Evolutionary conservation across 2,329 filamentous ascomycete species (phyloP).

Genomic region (Penicillium carneum): DNA sequence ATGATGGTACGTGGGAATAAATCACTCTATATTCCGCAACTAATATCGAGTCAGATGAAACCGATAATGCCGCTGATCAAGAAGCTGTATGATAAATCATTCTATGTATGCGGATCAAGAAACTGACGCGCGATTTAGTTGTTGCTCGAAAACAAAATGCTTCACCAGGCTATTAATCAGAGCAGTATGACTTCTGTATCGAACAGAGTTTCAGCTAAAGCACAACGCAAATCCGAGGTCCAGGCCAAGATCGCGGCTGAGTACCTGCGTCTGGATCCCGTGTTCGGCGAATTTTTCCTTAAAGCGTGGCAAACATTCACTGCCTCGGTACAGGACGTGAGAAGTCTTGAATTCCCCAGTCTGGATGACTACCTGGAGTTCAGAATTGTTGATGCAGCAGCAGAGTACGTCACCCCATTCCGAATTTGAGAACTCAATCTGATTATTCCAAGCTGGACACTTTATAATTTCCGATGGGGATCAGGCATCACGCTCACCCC

Average conservation of each 20-base stretch:
- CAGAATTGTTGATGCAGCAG: background rate
- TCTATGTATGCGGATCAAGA: background rate
- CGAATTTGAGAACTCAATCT: background rate
- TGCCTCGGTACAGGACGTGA: background rate
- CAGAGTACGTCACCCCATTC: background rate
- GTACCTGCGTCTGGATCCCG: background rate
- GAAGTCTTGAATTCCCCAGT: background rate
- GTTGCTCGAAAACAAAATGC: background rate
- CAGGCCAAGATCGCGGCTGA: background rate
- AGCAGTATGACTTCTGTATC: background rate
- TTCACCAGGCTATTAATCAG: background rate
- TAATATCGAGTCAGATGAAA: background rate
- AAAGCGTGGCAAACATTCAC: background rate
- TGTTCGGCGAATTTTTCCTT: background rate
- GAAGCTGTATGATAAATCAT: background rate
- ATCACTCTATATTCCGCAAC: background rate
- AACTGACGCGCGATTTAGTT: background rate
- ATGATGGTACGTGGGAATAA: background rate
- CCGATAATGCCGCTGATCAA: constrained; percentile 1
- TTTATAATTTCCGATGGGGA: constrained; percentile 3
- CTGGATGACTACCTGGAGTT: background rate
- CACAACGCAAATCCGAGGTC: background rate
- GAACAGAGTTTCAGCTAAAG: background rate
- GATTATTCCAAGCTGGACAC: background rate
- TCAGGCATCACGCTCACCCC: background rate